Evolutionary conservation across 495 filamentous ascomycete species (phyloP), one percentile per base, ranked within the genome.

Genomic region (Hypoxylon rickii): DNA sequence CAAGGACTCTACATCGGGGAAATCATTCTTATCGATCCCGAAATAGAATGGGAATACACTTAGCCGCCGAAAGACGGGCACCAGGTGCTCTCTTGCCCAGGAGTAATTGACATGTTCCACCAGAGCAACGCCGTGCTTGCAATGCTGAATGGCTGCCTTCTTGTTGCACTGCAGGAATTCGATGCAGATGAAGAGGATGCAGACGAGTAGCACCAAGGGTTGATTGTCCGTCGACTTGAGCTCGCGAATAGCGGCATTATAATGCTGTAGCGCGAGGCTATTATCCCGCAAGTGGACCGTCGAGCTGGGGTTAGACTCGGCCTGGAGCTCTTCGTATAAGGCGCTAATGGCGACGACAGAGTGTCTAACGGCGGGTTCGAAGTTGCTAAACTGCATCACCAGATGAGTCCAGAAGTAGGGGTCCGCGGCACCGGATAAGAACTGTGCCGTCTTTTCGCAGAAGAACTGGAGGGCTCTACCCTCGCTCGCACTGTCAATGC

Each of bases 101-200:
- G 57, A 22, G 31, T 58, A 61, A 26, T 61, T 50, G 26, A 46
- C 53, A 31, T 51, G 36, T 12, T 69, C 63, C 8, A 72, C 55
- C 20, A 74, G 69, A 15, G 40, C 51, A 51, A 69, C 58, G 29
- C 76, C 76, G 49, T 79, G 71, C 26, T 63, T 66, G 44, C 67
- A 73, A 15, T 79, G 66, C 12, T 48, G 43, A n/a, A 76, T 64
- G 16, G 77, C 78, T 1, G 66, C 71, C 7, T 67, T 39, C 5
- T 67, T 61, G 60, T 80, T 72, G 2, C 73, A 79, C 15, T 75
- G 72, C 3, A 84, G 57, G 7, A 72, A 68, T 53, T 84, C 81
- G 34, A 84, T 77, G 55, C 79, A 83, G 21, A 80, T 77, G 39
- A 83, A 84, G 37, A 84, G 65, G 8, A 81, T 66, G 45, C 80